Base-by-base conservation (phyloP, 177 flowering plant species). In the Vitis hybrid region DNA sequence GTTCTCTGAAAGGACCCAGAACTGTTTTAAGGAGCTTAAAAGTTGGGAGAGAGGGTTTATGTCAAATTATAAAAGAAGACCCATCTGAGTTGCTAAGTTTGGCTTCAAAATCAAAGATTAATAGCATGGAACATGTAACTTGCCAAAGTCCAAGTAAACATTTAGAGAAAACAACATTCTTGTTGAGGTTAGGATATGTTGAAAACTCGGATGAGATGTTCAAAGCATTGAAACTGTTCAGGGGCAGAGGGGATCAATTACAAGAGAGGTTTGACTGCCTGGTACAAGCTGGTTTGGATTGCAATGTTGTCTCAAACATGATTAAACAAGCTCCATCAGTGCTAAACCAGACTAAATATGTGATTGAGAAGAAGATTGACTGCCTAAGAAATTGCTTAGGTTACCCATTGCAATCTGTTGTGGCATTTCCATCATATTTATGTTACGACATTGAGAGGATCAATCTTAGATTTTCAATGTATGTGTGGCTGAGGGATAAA, bases 191-290 rank as follows among this genome's bases (percentile, higher is more conserved):
- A 60, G 88, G 90, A 1, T 83, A 74, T 51, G 58, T 63, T 18
- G 90, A 87, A 62, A 84, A 83, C 72, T 80, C 88, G 9, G 84
- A 84, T 12, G 88, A 83, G 74, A 78, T 83, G 85, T 57, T 65
- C 55, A 76, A 78, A 64, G 88, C 86, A 61, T 23, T 79, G 67
- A 85, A 81, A 68, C 64, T 71, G 76, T 87, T 86, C 45, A 76
- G 88, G 13, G 90, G 88, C 58, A 80, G 81, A 77, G 88, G 85
- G 13, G 85, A 81, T 66, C 85, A 83, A 50, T 70, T 86, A 32
- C 90, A 84, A 67, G 86, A 81, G 73, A 83, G 88, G 69, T 83
- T 81, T 66, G 83, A 84, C 68, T 87, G 87, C 74, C 67, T 83
- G 60, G 76, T 84, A 57, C 65, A 73, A 59, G 77, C 84, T 3